Conservation (phyloP, 2,329 filamentous ascomycete species). For the Nothopassalora personata region DNA sequence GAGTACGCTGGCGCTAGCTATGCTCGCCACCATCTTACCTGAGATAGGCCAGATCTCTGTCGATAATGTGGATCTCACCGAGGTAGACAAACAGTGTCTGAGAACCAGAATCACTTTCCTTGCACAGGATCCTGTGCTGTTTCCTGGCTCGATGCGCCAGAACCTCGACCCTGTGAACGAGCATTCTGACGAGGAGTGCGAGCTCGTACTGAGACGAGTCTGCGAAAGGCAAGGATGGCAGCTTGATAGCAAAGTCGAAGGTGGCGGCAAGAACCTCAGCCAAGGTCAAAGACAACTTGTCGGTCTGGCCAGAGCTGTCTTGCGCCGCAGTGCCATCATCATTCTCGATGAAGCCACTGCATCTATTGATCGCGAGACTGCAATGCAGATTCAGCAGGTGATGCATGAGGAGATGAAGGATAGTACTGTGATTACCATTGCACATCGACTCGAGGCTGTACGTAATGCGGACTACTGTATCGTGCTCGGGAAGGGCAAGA, state of each 20-base stretch:
- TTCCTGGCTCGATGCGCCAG: slow-evolving; percentile 55
- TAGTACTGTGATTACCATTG: slow-evolving; percentile 61
- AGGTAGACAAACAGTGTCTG: slow-evolving; percentile 54
- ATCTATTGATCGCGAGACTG: slow-evolving; percentile 59
- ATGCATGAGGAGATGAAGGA: slow-evolving; percentile 52
- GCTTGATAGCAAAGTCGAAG: slow-evolving; percentile 53
- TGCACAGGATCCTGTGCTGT: slow-evolving; percentile 62
- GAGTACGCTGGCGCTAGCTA: slow-evolving; percentile 63
- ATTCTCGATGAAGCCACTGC: slow-evolving; percentile 64
- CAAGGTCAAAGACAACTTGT: slow-evolving; percentile 63
- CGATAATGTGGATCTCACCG: slow-evolving; percentile 56
- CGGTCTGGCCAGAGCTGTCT: slow-evolving; percentile 57
- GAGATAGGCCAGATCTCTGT: slow-evolving; percentile 53
- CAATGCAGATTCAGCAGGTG: slow-evolving; percentile 50
- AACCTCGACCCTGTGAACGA: slow-evolving; percentile 59
- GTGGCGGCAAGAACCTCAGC: slow-evolving; percentile 56
- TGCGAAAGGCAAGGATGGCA: slow-evolving; percentile 53
- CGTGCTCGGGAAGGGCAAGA: slow-evolving; percentile 48
- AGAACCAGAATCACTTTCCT: slow-evolving; percentile 61
- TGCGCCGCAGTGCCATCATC: slow-evolving; percentile 56
- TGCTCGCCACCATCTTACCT: slow-evolving; percentile 54
- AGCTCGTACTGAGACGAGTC: slow-evolving; percentile 50
- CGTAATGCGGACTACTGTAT: slow-evolving; percentile 53
- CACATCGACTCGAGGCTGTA: slow-evolving; percentile 60
- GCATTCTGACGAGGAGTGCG: slow-evolving; percentile 52